Percentiles rank a stretch among this genome's conserved stretches.
Evolutionary conservation across 805 yeast species (phyloP).

Genomic region (Debaryomyces maramus): DNA sequence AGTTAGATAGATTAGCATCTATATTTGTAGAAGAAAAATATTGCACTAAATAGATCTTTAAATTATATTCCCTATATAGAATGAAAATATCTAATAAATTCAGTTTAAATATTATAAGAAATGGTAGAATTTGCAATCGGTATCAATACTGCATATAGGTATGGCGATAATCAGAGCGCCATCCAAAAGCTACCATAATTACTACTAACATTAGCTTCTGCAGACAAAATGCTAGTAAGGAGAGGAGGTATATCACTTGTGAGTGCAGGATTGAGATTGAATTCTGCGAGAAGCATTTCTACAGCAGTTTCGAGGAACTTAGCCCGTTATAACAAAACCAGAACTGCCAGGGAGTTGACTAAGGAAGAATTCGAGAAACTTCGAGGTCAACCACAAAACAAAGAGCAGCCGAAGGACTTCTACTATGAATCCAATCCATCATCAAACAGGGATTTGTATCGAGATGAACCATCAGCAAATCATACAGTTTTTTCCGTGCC

Average conservation of each 20-base stretch:
- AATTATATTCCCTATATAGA: too few relatives aligned
- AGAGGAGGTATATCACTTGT: not conserved
- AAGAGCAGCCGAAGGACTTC: slow-evolving; percentile 12
- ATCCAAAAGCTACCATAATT: too few relatives aligned
- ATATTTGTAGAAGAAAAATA: too few relatives aligned
- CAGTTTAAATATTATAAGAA: too few relatives aligned
- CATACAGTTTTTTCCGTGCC: slow-evolving; percentile 35
- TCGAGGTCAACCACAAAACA: slow-evolving; percentile 12
- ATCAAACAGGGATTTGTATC: slow-evolving; percentile 17
- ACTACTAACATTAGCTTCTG: too few relatives aligned
- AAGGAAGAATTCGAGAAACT: slow-evolving; percentile 34
- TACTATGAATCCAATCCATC: slow-evolving; percentile 32
- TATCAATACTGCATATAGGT: too few relatives aligned
- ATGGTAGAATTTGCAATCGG: too few relatives aligned
- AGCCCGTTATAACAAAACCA: slow-evolving; percentile 18
- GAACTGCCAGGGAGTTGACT: slow-evolving; percentile 33
- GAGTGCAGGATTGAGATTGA: not conserved
- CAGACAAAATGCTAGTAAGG: not conserved
- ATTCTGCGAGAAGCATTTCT: not conserved
- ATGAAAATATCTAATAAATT: too few relatives aligned
- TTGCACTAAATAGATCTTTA: too few relatives aligned
- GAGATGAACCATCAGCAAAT: slow-evolving; percentile 27
- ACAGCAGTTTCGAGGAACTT: not conserved
- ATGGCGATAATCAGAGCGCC: too few relatives aligned
- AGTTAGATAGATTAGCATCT: too few relatives aligned